A percentile compares a stretch with the other conserved stretches of the same genome.
Evolutionary conservation across 768 basidiomycete species (phyloP).

Genomic region (Lactifluus volemus): DNA sequence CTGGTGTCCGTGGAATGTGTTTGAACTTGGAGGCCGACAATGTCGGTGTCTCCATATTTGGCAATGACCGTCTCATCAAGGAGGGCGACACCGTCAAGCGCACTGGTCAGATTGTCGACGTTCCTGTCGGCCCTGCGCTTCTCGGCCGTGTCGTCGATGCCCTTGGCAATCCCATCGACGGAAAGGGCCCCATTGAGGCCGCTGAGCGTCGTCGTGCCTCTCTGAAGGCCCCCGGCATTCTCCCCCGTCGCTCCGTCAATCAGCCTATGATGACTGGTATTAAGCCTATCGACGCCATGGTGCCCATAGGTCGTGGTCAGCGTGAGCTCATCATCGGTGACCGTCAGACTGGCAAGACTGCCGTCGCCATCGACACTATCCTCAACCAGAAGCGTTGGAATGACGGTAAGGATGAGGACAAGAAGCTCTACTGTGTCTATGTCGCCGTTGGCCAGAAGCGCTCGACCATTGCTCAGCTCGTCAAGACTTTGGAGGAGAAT

Average conservation of each 20-base stretch:
- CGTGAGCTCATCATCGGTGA: conserved; percentile 99
- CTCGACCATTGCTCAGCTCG: conserved; percentile 98
- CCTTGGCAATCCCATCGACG: conserved; percentile 99
- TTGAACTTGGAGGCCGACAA: conserved; percentile 99
- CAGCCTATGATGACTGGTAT: conserved; percentile 99
- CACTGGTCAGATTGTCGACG: conserved; percentile 99
- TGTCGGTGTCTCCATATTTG: conserved; percentile 99
- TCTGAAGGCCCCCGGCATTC: conserved; percentile 97
- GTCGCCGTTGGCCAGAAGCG: conserved; percentile 99
- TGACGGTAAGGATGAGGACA: conserved; percentile 89
- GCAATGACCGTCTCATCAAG: conserved; percentile 96
- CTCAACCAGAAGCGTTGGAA: conserved; percentile 99
- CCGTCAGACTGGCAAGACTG: conserved; percentile 99
- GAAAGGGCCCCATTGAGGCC: conserved; percentile 94
- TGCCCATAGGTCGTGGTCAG: conserved; percentile 99
- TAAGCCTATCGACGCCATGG: conserved; percentile 99
- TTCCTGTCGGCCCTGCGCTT: conserved; percentile 94
- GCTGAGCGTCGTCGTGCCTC: conserved; percentile 94
- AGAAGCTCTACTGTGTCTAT: conserved; percentile 99
- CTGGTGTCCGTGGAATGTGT: conserved; percentile 99
- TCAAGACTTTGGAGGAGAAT: conserved; percentile 99
- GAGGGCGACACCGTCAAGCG: conserved; percentile 99
- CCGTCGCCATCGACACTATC: conserved; percentile 99
- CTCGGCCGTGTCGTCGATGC: conserved; percentile 99
- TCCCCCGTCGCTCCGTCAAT: conserved; percentile 98